Evolutionary conservation across 441 rosid genomes (phyloP).

Genomic region (Pelargonium fulgidum): DNA sequence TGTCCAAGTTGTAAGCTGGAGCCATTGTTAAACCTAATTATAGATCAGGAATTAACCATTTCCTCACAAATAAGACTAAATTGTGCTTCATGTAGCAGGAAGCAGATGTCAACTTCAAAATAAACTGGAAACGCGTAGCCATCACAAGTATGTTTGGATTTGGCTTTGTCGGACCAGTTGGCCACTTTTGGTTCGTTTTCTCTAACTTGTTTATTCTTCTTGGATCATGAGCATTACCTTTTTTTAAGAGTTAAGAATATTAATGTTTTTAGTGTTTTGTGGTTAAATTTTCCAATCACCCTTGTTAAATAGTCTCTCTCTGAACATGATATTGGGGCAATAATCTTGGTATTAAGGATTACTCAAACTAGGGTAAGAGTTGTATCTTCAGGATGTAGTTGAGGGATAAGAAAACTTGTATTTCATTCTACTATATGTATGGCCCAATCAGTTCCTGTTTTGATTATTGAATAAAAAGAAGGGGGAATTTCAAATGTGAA

Average conservation of each 20-base stretch:
- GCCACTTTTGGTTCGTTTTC: conserved; percentile 81
- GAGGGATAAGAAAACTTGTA: neutral
- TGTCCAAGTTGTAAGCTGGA: conserved; percentile 9
- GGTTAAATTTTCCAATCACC: no score
- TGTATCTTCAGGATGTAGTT: neutral
- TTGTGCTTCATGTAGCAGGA: conserved; percentile 39
- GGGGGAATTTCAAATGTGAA: no score
- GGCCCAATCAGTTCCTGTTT: neutral
- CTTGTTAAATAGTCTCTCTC: neutral
- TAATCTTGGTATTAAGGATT: neutral
- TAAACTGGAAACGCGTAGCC: conserved; percentile 83
- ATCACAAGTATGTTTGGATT: conserved; percentile 75
- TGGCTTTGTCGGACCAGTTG: conserved; percentile 93
- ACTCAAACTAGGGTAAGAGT: neutral
- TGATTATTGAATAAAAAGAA: neutral
- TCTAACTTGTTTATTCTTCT: conserved; percentile 13
- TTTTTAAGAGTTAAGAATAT: neutral
- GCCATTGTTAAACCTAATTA: neutral
- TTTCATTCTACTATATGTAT: neutral
- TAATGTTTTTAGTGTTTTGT: neutral
- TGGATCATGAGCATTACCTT: conserved; percentile 17
- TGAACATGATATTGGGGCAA: neutral
- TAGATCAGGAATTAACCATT: conserved; percentile 8
- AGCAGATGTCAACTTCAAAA: conserved; percentile 43
- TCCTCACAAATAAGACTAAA: conserved; percentile 15